A percentile compares a stretch with the other conserved stretches of the same genome.
phyloP scores from a whole-genome alignment of 2,329 filamentous ascomycete genomes.

The Microsporum ferrugineum region DNA sequence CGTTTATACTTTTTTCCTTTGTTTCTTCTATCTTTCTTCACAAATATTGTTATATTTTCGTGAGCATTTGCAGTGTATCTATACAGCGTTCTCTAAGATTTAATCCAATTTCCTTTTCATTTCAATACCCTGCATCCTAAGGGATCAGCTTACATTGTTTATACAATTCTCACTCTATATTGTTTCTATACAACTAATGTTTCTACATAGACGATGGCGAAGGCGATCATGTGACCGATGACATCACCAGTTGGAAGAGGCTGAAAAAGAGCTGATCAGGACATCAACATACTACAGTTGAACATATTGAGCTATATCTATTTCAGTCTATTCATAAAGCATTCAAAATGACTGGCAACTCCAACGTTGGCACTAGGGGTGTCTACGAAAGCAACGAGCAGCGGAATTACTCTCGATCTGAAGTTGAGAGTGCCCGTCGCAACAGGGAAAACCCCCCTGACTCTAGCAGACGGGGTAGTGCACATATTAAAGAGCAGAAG shows the following conservation, averaged over 20 bases:
- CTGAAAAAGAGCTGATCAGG: neutral
- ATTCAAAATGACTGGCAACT: slow-evolving; percentile 41
- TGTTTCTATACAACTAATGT: neutral
- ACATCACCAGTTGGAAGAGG: neutral
- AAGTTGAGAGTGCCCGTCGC: slow-evolving; percentile 43
- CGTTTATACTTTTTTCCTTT: neutral
- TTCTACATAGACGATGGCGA: neutral
- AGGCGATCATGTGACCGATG: neutral
- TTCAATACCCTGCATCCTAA: too few relatives aligned
- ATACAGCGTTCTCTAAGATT: neutral
- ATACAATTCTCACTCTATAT: neutral
- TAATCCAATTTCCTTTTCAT: neutral
- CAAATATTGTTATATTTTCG: neutral
- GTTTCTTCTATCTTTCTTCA: neutral
- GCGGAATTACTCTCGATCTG: slow-evolving; percentile 48
- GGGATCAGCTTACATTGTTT: too few relatives aligned
- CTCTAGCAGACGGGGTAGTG: slow-evolving; percentile 13
- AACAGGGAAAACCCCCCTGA: slow-evolving; percentile 60
- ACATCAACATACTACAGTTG: neutral
- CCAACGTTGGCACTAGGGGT: slow-evolving; percentile 53
- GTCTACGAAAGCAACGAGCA: slow-evolving; percentile 72
- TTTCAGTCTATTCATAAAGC: neutral
- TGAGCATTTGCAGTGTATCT: neutral
- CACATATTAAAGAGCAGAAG: slow-evolving; percentile 12
- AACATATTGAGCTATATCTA: neutral